A percentile compares a stretch with the other conserved stretches of the same genome.
Conservation (phyloP, 305 asterid genomes). For the Coffea humblotiana region DNA sequence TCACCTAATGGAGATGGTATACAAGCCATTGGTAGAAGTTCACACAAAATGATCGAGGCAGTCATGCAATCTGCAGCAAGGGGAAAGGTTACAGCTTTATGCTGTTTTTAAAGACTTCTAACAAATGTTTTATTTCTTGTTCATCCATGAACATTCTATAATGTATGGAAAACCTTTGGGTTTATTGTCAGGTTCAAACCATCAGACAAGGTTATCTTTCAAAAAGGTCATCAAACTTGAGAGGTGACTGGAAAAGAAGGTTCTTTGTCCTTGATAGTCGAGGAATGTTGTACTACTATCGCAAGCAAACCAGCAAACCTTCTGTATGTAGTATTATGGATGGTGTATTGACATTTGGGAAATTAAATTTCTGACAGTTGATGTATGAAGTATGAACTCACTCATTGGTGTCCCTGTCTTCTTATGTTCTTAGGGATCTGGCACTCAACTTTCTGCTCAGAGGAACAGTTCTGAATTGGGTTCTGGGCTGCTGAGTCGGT, state of each 20-base stretch:
- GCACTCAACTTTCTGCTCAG: constrained; percentile 84
- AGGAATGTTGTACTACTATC: constrained; percentile 99
- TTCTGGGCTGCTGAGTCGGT: constrained; percentile 94
- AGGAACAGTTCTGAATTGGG: constrained; percentile 98
- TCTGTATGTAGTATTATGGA: constrained; percentile 64
- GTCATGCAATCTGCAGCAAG: constrained; percentile 97
- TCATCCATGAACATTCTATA: constrained; percentile 11
- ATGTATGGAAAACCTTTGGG: constrained; percentile 31
- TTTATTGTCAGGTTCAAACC: constrained; percentile 88
- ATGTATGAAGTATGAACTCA: constrained; percentile 13
- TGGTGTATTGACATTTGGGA: constrained; percentile 7
- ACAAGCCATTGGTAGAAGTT: constrained; percentile 95
- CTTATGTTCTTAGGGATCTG: constrained; percentile 62
- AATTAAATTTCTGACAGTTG: constrained; percentile 12
- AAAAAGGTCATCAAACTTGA: constrained; percentile 88
- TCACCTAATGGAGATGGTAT: constrained; percentile 98
- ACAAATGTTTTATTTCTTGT: constrained; percentile 19
- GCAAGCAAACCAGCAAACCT: constrained; percentile 94
- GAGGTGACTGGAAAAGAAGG: constrained; percentile 99
- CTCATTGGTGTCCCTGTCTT: constrained; percentile 11
- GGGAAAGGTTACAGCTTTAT: constrained; percentile 69
- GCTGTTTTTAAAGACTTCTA: constrained; percentile 11
- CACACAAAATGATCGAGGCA: constrained; percentile 99
- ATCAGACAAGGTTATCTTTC: constrained; percentile 99
- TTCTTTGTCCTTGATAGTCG: constrained; percentile 99